Evolutionary conservation across 2,329 filamentous ascomycete genomes (phyloP).

Genomic region (Clonostachys rhizophaga): DNA sequence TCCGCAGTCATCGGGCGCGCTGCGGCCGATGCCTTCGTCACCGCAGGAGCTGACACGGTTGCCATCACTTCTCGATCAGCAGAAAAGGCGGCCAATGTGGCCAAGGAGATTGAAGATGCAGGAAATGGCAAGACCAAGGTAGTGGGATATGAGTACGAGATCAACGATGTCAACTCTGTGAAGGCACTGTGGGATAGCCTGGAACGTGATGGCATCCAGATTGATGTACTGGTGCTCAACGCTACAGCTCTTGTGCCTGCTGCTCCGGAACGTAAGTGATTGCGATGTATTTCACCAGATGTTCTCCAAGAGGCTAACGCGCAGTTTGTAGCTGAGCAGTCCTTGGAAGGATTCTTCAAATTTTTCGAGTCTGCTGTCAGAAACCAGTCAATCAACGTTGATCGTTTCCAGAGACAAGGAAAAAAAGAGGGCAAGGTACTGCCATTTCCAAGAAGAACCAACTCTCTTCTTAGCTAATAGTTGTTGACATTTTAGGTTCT

Average conservation of each 20-base stretch:
- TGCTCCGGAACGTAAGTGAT: no score
- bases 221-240: slow-evolving; percentile 7
- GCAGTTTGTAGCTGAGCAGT: no score
- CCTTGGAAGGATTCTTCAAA: no score
- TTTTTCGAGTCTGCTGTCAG: no score
- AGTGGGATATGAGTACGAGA: not conserved
- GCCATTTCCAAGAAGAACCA: no score
- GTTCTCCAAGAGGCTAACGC: no score
- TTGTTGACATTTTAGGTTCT: no score
- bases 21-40: slow-evolving; percentile 51
- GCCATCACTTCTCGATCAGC: slow-evolving; percentile 24
- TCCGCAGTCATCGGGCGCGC: slow-evolving; percentile 61
- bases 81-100: slow-evolving; percentile 7
- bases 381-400: no score
- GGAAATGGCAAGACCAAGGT: slow-evolving; percentile 1
- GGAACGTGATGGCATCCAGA: slow-evolving; percentile 32
- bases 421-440: no score
- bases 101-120: not conserved
- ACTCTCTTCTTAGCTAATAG: no score
- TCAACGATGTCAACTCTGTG: not conserved
- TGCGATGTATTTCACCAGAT: no score
- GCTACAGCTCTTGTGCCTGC: not conserved
- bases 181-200: slow-evolving; percentile 6
- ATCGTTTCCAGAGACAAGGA: no score
- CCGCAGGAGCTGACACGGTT: slow-evolving; percentile 28